Evolutionary conservation across 139 green algal genomes (phyloP).

Genomic region (Spirogloea muscicola): DNA sequence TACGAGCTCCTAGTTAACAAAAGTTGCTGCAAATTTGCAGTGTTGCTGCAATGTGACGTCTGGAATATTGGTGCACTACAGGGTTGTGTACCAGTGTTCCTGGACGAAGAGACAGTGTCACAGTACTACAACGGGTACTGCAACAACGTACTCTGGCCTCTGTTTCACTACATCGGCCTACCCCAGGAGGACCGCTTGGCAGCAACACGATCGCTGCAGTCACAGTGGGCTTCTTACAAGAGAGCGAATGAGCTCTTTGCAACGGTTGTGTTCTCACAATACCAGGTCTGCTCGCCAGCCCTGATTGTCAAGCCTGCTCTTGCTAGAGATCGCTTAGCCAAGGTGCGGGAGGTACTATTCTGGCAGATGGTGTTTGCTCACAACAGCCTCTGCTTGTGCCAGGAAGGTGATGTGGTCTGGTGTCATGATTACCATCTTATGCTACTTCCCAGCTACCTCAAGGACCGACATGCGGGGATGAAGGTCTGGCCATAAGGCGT

Average conservation of each 20-base stretch:
- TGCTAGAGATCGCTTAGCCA: too few species aligned
- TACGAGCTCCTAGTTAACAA: too few species aligned
- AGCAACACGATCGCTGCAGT: slow-evolving; percentile 39
- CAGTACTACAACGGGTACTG: slow-evolving; percentile 95
- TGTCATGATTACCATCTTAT: slow-evolving; percentile 99
- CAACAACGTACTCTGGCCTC: slow-evolving; percentile 96
- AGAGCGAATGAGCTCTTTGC: slow-evolving; percentile 67
- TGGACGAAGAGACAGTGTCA: slow-evolving; percentile 64
- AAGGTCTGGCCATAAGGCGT: background rate
- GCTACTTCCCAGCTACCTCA: slow-evolving; percentile 80
- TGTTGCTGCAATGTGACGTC: background rate
- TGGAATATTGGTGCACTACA: slow-evolving; percentile 46
- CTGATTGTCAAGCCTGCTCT: too few species aligned
- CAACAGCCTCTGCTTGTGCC: slow-evolving; percentile 12
- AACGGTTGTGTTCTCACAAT: slow-evolving; percentile 72
- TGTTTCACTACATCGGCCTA: slow-evolving; percentile 98
- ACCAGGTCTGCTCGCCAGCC: slow-evolving; percentile 56
- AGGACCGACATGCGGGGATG: slow-evolving; percentile 61
- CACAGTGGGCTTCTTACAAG: slow-evolving; percentile 86
- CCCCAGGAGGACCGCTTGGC: slow-evolving; percentile 54
- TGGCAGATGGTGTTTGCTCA: slow-evolving; percentile 7
- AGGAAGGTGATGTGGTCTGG: slow-evolving; percentile 86
- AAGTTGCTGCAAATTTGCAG: too few species aligned
- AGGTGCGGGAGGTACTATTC: too few species aligned
- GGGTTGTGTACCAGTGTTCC: slow-evolving; percentile 84